Evolutionary conservation across 1,139 yeast species (phyloP).

Genomic region (Candida frijolesensis): DNA sequence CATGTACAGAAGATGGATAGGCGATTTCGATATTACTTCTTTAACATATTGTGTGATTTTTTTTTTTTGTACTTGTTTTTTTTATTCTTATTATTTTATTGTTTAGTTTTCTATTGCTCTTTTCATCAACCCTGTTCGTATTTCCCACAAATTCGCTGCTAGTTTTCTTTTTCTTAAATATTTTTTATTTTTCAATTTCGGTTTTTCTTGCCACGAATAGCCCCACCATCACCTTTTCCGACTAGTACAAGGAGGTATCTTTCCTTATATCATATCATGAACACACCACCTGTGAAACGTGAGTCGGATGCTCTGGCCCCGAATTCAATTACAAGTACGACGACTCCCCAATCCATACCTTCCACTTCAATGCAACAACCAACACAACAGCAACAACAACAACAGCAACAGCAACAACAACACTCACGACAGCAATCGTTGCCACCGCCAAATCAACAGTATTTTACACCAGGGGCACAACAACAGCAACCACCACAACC

Average conservation of each 20-base stretch:
- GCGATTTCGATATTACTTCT: too few relatives aligned
- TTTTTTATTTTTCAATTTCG: not conserved
- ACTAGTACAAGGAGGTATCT: too few relatives aligned
- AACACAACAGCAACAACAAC: slow-evolving; percentile 5
- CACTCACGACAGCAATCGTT: not conserved
- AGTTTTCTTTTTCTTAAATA: too few relatives aligned
- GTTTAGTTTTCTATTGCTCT: too few relatives aligned
- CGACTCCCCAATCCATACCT: not conserved
- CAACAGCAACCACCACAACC: slow-evolving; percentile 1
- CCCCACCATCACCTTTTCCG: not conserved
- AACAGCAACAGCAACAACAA: slow-evolving; percentile 1
- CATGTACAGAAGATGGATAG: too few relatives aligned
- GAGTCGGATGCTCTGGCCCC: not conserved
- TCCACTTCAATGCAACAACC: slow-evolving; percentile 1
- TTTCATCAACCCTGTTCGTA: too few relatives aligned
- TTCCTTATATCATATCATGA: not conserved
- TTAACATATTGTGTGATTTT: too few relatives aligned
- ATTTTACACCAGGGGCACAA: not conserved
- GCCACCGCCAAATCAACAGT: slow-evolving; percentile 1
- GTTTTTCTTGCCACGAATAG: not conserved
- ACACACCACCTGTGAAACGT: not conserved
- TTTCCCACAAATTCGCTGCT: too few relatives aligned
- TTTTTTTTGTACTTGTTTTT: too few relatives aligned
- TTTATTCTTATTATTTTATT: too few relatives aligned
- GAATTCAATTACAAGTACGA: not conserved